Evolutionary conservation across 352 stramenopile genomes (phyloP).

Genomic region (Pythium sp.): DNA sequence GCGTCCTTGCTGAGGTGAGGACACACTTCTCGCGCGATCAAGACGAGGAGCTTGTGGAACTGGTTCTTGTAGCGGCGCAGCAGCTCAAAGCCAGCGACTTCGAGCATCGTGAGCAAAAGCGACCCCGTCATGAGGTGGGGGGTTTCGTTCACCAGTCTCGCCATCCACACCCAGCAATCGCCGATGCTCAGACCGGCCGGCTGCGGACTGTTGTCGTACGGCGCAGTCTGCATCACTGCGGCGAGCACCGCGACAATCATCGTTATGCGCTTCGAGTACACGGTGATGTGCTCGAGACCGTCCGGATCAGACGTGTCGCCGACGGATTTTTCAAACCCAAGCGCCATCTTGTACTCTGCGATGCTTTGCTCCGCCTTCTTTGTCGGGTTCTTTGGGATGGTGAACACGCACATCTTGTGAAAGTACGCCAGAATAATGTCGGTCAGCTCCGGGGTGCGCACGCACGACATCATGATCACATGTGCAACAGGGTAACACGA

Average conservation of each 20-base stretch:
- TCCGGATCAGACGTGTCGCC: slow-evolving; percentile 57
- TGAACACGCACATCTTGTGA: slow-evolving; percentile 72
- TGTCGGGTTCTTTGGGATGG: slow-evolving; percentile 54
- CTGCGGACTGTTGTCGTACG: slow-evolving; percentile 53
- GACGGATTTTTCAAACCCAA: slow-evolving; percentile 66
- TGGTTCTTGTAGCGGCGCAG: slow-evolving; percentile 63
- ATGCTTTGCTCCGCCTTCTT: slow-evolving; percentile 56
- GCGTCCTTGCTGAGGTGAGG: slow-evolving; percentile 68
- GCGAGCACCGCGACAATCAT: slow-evolving; percentile 71
- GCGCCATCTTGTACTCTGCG: slow-evolving; percentile 59
- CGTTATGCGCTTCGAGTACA: slow-evolving; percentile 78
- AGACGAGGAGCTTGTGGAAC: slow-evolving; percentile 74
- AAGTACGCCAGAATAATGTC: slow-evolving; percentile 73
- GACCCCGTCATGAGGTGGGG: slow-evolving; percentile 69
- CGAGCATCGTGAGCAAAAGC: slow-evolving; percentile 69
- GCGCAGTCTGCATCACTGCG: slow-evolving; percentile 65
- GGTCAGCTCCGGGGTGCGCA: slow-evolving; percentile 65
- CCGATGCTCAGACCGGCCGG: slow-evolving; percentile 51
- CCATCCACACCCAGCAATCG: slow-evolving; percentile 74
- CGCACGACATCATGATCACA: slow-evolving; percentile 77
- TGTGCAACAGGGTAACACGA: slow-evolving; percentile 69
- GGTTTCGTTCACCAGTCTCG: slow-evolving; percentile 64
- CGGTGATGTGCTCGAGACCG: slow-evolving; percentile 68
- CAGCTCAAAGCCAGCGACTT: slow-evolving; percentile 74
- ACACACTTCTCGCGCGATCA: slow-evolving; percentile 63